Evolutionary conservation across 2,329 filamentous ascomycete genomes (phyloP).

Genomic region (Ceratocystis ficicola): DNA sequence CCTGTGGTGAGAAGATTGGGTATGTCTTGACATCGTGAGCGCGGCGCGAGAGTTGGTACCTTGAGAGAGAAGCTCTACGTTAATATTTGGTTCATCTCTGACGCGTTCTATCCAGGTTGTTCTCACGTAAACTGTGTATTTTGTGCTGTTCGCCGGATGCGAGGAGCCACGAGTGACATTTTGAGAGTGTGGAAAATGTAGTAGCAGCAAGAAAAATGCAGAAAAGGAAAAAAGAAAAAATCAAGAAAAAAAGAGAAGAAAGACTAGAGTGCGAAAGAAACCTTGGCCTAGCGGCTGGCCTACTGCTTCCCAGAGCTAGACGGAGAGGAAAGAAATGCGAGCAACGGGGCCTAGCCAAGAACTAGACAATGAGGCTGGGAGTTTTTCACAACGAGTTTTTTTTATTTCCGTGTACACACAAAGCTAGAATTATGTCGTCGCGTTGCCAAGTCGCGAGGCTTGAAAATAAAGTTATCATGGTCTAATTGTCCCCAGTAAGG

Average conservation of each 20-base stretch:
- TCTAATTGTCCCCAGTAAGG: not conserved
- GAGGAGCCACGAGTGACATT: constrained; percentile 30
- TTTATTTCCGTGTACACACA: not conserved
- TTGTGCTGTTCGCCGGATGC: constrained; percentile 38
- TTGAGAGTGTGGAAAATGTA: constrained; percentile 24
- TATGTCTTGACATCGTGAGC: constrained; percentile 50
- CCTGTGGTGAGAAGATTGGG: constrained; percentile 49
- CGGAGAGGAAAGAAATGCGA: not conserved
- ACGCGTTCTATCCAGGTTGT: not conserved
- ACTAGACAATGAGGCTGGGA: not conserved
- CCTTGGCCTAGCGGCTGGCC: not conserved
- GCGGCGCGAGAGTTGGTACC: constrained; percentile 47
- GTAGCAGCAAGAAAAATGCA: not conserved
- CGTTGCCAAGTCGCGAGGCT: not conserved
- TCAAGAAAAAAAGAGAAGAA: no score
- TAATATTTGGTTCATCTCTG: not conserved
- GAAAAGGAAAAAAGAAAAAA: not conserved
- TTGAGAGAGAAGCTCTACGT: constrained; percentile 27
- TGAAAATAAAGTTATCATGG: not conserved
- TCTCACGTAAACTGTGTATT: constrained; percentile 40
- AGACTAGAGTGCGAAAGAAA: not conserved
- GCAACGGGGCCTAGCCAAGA: not conserved
- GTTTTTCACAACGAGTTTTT: not conserved
- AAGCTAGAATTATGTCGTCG: not conserved
- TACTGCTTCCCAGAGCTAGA: not conserved